Evolutionary conservation across 139 green algal genomes (phyloP).

Genomic region (Volvox reticuliferus): DNA sequence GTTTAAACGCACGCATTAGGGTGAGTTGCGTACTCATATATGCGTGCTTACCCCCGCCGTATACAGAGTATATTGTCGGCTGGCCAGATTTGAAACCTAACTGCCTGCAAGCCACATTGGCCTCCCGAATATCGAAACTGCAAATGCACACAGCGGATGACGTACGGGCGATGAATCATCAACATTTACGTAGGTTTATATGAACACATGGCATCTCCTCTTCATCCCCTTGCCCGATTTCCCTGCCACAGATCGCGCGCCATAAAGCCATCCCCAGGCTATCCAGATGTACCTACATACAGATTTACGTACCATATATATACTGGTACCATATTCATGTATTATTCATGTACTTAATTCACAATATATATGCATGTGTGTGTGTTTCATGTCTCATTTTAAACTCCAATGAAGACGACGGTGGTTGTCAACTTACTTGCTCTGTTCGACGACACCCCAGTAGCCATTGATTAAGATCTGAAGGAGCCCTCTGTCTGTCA

Average conservation of each 20-base stretch:
- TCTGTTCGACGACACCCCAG: not conserved
- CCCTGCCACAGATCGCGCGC: not conserved
- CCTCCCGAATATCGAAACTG: not conserved
- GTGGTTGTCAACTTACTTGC: not conserved
- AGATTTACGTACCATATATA: too few species aligned
- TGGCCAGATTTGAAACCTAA: not conserved
- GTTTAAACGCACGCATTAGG: too few species aligned
- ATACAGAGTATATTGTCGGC: not conserved
- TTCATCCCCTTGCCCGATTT: too few species aligned
- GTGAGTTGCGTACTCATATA: too few species aligned
- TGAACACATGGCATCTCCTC: too few species aligned
- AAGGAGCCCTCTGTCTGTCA: not conserved
- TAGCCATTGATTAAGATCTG: not conserved
- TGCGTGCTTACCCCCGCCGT: not conserved
- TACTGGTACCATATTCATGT: too few species aligned
- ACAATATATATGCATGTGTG: not conserved
- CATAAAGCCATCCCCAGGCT: not conserved
- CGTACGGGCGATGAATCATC: not conserved
- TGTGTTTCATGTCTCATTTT: too few species aligned
- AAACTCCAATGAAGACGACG: not conserved
- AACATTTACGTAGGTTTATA: too few species aligned
- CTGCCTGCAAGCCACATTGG: constrained; percentile 1
- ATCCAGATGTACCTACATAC: too few species aligned
- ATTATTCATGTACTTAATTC: too few species aligned
- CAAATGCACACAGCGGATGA: not conserved